These are phyloP conservation scores for Russula abietina DNA, from an alignment of 768 basidiomycete genomes.

Conservation along the genomic window DNA sequence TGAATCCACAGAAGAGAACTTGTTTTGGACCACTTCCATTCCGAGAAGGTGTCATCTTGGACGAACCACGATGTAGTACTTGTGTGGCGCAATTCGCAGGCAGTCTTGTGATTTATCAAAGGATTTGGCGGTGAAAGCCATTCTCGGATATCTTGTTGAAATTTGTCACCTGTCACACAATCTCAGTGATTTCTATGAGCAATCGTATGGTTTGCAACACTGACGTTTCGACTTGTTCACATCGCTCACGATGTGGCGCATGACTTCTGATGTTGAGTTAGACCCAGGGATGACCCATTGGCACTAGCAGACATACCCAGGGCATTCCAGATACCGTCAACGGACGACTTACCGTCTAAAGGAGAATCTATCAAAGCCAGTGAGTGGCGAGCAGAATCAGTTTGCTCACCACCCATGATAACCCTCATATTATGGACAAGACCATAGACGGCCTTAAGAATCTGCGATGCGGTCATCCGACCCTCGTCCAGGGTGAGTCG, in stretches of 20 bases:
- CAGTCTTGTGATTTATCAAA: neutral
- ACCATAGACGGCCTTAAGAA: too few species aligned
- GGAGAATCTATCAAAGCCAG: neutral
- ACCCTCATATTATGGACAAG: too few species aligned
- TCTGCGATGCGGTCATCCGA: too few species aligned
- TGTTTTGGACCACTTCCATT: too few species aligned
- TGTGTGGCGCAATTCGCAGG: neutral
- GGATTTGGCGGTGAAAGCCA: neutral
- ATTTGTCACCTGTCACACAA: neutral
- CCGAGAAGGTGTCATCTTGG: neutral
- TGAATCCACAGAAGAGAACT: too few species aligned
- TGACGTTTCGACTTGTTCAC: neutral
- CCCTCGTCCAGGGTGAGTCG: too few species aligned
- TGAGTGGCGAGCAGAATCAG: neutral
- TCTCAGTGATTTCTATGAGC: neutral
- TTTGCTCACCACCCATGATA: neutral
- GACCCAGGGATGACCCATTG: neutral
- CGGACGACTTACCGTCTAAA: neutral
- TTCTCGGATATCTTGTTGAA: neutral
- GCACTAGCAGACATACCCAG: neutral
- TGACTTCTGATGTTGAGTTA: neutral
- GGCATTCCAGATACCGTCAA: too few species aligned
- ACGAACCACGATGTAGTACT: neutral
- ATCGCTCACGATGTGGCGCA: neutral
- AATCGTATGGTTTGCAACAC: neutral